Percentiles rank a stretch among this genome's conserved stretches.
Evolutionary conservation across 179 eudicot genomes (phyloP).

Genomic region (Vitellaria paradoxa): DNA sequence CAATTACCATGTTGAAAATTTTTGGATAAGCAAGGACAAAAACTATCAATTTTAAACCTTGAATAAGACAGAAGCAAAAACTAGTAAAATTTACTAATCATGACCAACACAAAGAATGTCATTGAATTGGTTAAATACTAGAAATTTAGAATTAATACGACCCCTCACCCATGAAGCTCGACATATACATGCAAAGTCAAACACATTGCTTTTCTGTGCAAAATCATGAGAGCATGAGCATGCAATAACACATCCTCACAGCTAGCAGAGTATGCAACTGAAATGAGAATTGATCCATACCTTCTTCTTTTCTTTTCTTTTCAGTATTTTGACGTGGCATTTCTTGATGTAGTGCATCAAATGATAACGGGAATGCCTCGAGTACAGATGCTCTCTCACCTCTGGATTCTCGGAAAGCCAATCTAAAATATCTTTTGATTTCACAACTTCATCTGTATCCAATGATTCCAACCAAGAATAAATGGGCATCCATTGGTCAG

Average conservation of each 20-base stretch:
- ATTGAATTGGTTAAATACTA: neutral
- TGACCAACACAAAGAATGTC: neutral
- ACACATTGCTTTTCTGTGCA: neutral
- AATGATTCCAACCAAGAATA: constrained; percentile 91
- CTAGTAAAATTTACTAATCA: too few species aligned
- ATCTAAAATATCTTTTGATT: constrained; percentile 78
- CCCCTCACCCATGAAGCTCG: neutral
- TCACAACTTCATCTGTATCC: constrained; percentile 69
- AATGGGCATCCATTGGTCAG: constrained; percentile 89
- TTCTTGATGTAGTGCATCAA: constrained; percentile 86
- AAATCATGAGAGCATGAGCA: constrained; percentile 1
- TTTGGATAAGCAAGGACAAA: too few species aligned
- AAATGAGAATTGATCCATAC: constrained; percentile 18
- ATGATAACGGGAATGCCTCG: constrained; percentile 91
- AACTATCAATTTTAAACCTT: too few species aligned
- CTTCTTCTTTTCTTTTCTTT: constrained; percentile 63
- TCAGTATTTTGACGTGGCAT: constrained; percentile 80
- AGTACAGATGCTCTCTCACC: constrained; percentile 52
- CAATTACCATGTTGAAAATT: too few species aligned
- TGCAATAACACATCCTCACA: neutral
- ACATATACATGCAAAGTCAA: neutral
- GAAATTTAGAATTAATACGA: neutral
- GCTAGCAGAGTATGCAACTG: neutral
- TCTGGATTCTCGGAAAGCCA: constrained; percentile 78
- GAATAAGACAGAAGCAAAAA: too few species aligned